Conservation (phyloP, 225 moss, liverwort and hornwort genomes). For the Takakia lepidozioides region DNA sequence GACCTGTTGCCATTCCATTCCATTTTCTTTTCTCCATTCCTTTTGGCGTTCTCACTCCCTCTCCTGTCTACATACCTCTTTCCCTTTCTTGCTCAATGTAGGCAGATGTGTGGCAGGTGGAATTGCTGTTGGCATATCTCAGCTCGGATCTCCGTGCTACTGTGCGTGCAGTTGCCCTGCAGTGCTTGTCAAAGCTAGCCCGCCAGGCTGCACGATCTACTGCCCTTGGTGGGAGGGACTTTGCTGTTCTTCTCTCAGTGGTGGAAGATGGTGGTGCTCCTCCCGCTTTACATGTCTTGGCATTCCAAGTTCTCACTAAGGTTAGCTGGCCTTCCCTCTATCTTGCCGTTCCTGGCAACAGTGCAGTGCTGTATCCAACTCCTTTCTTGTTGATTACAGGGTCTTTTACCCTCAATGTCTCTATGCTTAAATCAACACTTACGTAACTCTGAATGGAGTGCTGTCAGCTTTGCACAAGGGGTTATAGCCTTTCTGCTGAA, state of each 20-base stretch:
- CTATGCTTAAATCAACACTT: no score
- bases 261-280: slow-evolving; percentile 51
- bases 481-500: no score
- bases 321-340: no score
- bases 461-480: no score
- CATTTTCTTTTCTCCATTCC: no score
- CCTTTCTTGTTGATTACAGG: no score
- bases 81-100: not conserved
- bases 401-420: no score
- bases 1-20: no score
- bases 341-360: no score
- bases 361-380: no score
- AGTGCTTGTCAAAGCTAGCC: slow-evolving; percentile 61
- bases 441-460: no score
- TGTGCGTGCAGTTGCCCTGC: slow-evolving; percentile 72
- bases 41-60: no score
- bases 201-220: slow-evolving; percentile 38
- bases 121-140: slow-evolving; percentile 70
- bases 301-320: slow-evolving; percentile 71
- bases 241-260: slow-evolving; percentile 48
- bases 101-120: slow-evolving; percentile 47
- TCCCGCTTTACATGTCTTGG: slow-evolving; percentile 55
- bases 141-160: slow-evolving; percentile 85
- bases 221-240: slow-evolving; percentile 40
- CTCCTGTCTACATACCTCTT: not conserved